phyloP scores from a whole-genome alignment of 768 basidiomycete species.

The Leccinum pellstonianum region DNA sequence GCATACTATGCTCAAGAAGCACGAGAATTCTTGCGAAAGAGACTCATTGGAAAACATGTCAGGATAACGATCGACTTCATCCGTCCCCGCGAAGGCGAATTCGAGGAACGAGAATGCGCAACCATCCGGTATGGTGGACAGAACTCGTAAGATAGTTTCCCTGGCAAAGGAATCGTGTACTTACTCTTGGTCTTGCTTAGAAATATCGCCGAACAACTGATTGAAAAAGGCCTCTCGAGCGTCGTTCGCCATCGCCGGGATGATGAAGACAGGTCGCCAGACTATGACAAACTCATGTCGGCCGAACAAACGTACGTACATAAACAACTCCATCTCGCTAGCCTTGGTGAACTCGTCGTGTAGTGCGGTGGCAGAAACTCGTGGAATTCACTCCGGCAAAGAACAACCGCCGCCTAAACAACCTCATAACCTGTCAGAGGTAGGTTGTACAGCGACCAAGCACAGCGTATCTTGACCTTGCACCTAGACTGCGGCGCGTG shows the following conservation, averaged over 20 bases:
- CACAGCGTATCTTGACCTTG: neutral
- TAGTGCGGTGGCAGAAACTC: slow-evolving; percentile 74
- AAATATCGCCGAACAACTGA: slow-evolving; percentile 88
- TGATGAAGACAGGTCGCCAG: slow-evolving; percentile 93
- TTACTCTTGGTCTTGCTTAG: slow-evolving; percentile 38
- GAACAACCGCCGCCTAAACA: slow-evolving; percentile 76
- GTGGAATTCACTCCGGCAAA: slow-evolving; percentile 92
- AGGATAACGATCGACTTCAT: slow-evolving; percentile 86
- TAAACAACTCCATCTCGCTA: neutral
- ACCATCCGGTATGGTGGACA: slow-evolving; percentile 84
- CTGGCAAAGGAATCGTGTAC: neutral
- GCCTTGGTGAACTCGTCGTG: slow-evolving; percentile 11
- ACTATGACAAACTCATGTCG: slow-evolving; percentile 93
- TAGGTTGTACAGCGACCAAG: slow-evolving; percentile 29
- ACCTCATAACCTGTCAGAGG: slow-evolving; percentile 92
- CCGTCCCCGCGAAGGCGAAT: slow-evolving; percentile 90
- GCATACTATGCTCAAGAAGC: slow-evolving; percentile 90
- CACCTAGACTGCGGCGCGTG: slow-evolving; percentile 64
- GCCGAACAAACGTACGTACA: slow-evolving; percentile 83
- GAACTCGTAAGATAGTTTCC: slow-evolving; percentile 54
- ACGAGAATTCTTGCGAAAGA: slow-evolving; percentile 88
- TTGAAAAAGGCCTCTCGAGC: slow-evolving; percentile 90
- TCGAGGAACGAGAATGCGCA: slow-evolving; percentile 88
- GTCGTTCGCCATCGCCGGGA: slow-evolving; percentile 91
- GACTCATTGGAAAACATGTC: slow-evolving; percentile 86